Base-by-base conservation (phyloP, 345 rosid species). In the Noccaea bulbosa region DNA sequence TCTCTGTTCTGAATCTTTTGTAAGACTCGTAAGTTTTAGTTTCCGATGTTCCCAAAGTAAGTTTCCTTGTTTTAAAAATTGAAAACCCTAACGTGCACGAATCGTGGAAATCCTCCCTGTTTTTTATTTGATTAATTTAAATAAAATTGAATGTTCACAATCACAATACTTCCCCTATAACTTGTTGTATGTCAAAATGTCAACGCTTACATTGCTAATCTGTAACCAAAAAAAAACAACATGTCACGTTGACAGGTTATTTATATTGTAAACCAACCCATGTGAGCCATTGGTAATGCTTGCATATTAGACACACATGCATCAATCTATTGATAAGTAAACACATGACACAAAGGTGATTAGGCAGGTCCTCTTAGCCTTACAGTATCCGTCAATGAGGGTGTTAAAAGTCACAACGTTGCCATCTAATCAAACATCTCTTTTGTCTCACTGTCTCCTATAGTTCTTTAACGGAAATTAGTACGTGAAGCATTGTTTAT, bases 21-120 rank as follows among this genome's bases (percentile, higher is more conserved):
- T 1, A 54, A 64, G 57, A 54, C 64, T 54, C 55, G 32, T 63
- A 54, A 8, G 70, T 20, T 37, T 55, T 64, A 64, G 64, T 38
- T 63, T 45, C 20, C 4, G 1, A 35, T 44, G 7, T n/a, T 65
- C 30, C 40, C 38, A 38, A 65, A 16, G 8, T 14, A 9, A 9
- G 34, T 45, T 63, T 35, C 49, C 11, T 35, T 72, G 22, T 53
- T 45, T 32, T 33, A 43, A 71, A 44, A 44, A 32, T 32, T 30
- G 1, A 60, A 49, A 58, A 11, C 20, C 20, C n/a, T 48, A 8
- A 68, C 55, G 72, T 57, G 30, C 48, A 46, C 55, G 64, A 45
- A 45, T 56, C 41, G n/a, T 17, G n/a, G 6, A 35, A n/a, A 7
- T n/a, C 27, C 38, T 51, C 38, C 35, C 9, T 37, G 6, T 54